Base-by-base conservation (phyloP, 805 yeast species). In the Saturnispora silvae region DNA sequence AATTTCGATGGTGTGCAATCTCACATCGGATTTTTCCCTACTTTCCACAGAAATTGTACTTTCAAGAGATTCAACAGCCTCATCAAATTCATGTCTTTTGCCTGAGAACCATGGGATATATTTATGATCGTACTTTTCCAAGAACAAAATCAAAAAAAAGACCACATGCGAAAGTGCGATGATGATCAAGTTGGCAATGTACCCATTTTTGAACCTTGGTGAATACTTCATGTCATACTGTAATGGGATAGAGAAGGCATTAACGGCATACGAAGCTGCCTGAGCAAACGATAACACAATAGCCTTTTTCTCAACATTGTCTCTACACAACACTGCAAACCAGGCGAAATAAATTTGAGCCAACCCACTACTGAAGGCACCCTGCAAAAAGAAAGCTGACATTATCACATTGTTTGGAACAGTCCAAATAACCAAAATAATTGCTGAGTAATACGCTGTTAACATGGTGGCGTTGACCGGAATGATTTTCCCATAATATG, bases 371-470 rank as follows among this genome's bases (percentile, higher is more conserved):
- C 30, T 27, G 28, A 35, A 44, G 3, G 42, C 37, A 14, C 19
- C 18, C 19, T 31, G 30, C 6, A 71, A 43, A 44, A 64, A 70
- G 49, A 69, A 75, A 11, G 66, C 56, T 8, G 66, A 53, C 72
- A 75, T 40, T 8, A 44, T 23, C 4, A 41, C 31, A 1, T 33
- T 29, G 16, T 37, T 38, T n/a, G 40, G 37, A 13, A 35, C 40
- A 28, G 38, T 26, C 47, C 49, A 45, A 20, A 37, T 28, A 19
- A 44, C 33, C 9, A 47, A 29, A 18, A 42, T 18, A 33, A 44
- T 42, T 10, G 43, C 34, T 1, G 45, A 24, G 28, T 31, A 46
- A 23, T 40, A 44, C 5, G 45, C 44, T 1, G 31, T 20, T 10
- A 25, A 5, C 20, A 40, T 24, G 1, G 41, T 44, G 4, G 33